These are phyloP conservation scores for Ichthyophthirius multifiliis DNA, from an alignment of 169 alveolate genomes.

Conservation along the genomic window DNA sequence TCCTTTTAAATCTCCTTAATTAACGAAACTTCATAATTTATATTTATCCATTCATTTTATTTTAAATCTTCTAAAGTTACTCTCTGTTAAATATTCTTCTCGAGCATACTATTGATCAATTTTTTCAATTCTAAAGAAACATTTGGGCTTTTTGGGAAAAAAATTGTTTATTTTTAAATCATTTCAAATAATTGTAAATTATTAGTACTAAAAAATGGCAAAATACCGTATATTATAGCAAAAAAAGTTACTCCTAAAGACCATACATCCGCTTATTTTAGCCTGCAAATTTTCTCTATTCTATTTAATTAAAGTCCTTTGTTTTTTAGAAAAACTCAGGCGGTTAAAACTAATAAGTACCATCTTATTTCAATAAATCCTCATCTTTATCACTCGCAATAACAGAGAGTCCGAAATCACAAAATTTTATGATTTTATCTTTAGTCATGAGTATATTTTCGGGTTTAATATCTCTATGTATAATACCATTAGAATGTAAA, in stretches of 20 bases:
- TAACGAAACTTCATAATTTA: neutral
- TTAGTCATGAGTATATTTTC: conserved; percentile 69
- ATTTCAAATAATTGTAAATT: neutral
- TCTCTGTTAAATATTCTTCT: neutral
- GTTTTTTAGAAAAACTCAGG: conserved; percentile 10
- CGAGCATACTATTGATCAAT: neutral
- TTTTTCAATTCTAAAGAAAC: neutral
- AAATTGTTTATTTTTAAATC: neutral
- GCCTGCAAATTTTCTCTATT: neutral
- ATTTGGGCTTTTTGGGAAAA: neutral
- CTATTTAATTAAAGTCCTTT: too few species aligned
- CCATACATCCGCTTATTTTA: conserved; percentile 61
- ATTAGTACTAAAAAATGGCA: conserved; percentile 49
- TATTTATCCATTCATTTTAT: neutral
- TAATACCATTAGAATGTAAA: conserved; percentile 30
- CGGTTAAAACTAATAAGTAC: neutral
- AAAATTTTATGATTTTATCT: conserved; percentile 58
- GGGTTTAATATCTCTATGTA: conserved; percentile 79
- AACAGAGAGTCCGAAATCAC: conserved; percentile 74
- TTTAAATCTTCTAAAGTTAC: neutral
- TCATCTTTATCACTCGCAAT: conserved; percentile 11
- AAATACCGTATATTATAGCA: conserved; percentile 50
- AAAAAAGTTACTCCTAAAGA: conserved; percentile 69
- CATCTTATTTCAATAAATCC: neutral
- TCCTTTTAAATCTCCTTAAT: too few species aligned